Percentiles rank a stretch among this genome's conserved stretches.
Evolutionary conservation across 1,284 basidiomycete species (phyloP).

Genomic region (Sanghuangporus weigelae): DNA sequence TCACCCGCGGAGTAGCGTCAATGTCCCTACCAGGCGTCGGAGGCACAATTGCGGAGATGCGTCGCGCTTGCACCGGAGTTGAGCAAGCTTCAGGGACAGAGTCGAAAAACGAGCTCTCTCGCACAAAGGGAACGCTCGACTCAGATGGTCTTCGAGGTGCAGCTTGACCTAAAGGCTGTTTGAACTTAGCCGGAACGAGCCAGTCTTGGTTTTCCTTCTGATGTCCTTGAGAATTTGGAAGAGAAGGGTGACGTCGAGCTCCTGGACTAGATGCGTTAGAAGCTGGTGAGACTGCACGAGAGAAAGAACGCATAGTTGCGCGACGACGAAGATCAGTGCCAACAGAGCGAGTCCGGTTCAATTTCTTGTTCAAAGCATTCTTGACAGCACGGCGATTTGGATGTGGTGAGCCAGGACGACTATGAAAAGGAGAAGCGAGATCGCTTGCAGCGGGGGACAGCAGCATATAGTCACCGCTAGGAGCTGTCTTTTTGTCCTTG

Average conservation of each 20-base stretch:
- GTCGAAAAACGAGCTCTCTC: slow-evolving; percentile 16
- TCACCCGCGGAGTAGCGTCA: slow-evolving; percentile 16
- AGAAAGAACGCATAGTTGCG: slow-evolving; percentile 15
- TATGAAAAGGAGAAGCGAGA: slow-evolving; percentile 35
- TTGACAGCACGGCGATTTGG: background rate
- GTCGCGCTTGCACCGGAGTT: slow-evolving; percentile 6
- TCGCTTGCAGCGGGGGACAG: slow-evolving; percentile 16
- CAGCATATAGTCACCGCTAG: background rate
- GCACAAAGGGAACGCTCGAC: slow-evolving; percentile 4
- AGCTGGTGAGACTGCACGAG: slow-evolving; percentile 14
- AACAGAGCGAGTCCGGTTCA: slow-evolving; percentile 31
- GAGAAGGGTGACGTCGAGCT: slow-evolving; percentile 13
- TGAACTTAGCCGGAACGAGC: slow-evolving; percentile 12
- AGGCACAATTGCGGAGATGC: background rate
- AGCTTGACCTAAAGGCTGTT: slow-evolving; percentile 3
- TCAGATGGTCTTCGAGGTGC: background rate
- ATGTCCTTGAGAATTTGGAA: background rate
- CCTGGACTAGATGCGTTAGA: slow-evolving; percentile 10
- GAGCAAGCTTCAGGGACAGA: slow-evolving; percentile 16
- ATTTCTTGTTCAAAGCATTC: slow-evolving; percentile 22
- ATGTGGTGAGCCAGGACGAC: slow-evolving; percentile 41
- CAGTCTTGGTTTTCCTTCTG: slow-evolving; percentile 14
- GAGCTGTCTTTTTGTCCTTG: background rate
- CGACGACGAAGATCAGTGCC: slow-evolving; percentile 14
- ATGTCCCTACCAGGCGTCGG: slow-evolving; percentile 6